A percentile compares a stretch with the other conserved stretches of the same genome.
Evolutionary conservation across 768 basidiomycete genomes (phyloP).

Genomic region (Mycena haematopus): DNA sequence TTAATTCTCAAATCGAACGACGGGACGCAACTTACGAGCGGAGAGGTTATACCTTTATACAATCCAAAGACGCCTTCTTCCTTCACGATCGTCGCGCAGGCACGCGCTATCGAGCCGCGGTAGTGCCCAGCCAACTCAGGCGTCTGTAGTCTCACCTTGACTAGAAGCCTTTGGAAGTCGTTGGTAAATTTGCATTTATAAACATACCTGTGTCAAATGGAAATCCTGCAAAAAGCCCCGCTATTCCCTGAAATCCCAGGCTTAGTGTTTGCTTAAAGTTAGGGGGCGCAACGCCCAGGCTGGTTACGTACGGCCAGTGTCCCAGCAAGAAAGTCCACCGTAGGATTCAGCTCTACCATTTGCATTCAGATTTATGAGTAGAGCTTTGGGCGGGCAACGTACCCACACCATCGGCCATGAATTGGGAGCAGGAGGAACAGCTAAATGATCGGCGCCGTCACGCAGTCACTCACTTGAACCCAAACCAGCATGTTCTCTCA

Average conservation of each 20-base stretch:
- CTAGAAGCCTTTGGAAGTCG: conserved; percentile 40
- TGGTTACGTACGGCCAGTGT: conserved; percentile 55
- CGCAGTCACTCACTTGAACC: background rate
- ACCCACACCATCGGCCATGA: conserved; percentile 16
- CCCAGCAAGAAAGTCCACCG: conserved; percentile 81
- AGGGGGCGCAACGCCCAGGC: background rate
- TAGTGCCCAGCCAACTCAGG: conserved; percentile 64
- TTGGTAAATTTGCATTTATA: background rate
- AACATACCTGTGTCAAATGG: conserved; percentile 74
- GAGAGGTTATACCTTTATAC: conserved; percentile 81
- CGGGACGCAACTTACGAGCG: conserved; percentile 48
- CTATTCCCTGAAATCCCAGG: conserved; percentile 54
- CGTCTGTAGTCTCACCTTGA: conserved; percentile 84
- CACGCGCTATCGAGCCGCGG: conserved; percentile 61
- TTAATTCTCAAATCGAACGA: background rate
- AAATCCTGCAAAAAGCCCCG: conserved; percentile 72
- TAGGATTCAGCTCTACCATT: conserved; percentile 54
- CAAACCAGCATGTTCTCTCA: background rate
- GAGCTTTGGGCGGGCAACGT: background rate
- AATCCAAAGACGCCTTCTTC: conserved; percentile 75
- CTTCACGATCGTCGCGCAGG: conserved; percentile 67
- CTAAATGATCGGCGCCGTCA: no score
- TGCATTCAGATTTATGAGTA: background rate
- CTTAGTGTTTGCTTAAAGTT: conserved; percentile 30
- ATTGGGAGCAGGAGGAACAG: background rate